Conservation (phyloP, 148 eudicot genomes). For the Vaccinium corymbosum region DNA sequence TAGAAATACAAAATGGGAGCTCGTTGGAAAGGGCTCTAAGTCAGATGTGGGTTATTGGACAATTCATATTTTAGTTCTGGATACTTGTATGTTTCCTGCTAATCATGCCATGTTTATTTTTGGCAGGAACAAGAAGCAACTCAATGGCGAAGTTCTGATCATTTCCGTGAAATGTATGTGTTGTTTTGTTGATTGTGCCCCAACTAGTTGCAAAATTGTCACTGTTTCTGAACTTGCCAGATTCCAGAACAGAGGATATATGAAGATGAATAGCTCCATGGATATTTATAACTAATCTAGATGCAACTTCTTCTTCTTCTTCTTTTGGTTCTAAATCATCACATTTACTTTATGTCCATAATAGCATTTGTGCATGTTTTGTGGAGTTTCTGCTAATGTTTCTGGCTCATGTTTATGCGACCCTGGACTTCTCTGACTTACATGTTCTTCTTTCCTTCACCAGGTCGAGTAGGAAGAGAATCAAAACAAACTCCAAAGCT, state of each 20-base stretch:
- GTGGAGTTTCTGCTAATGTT: not conserved
- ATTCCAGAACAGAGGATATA: not conserved
- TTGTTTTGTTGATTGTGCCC: not conserved
- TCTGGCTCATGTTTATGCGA: not conserved
- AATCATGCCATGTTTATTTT: constrained; percentile 11
- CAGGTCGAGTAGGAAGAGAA: constrained; percentile 59
- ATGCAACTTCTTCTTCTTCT: not conserved
- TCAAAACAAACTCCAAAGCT: constrained; percentile 31
- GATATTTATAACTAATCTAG: not conserved
- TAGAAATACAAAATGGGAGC: constrained; percentile 48
- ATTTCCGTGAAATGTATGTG: constrained; percentile 59
- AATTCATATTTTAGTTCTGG: not conserved
- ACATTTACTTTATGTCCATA: not conserved
- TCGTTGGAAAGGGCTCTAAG: constrained; percentile 19
- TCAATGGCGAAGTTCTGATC: constrained; percentile 42
- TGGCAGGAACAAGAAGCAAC: constrained; percentile 44
- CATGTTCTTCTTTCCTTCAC: not conserved
- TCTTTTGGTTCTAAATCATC: not conserved
- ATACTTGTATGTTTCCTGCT: not conserved
- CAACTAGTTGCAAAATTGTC: not conserved
- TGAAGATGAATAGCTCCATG: not conserved
- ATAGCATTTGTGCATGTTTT: not conserved
- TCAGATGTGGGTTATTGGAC: constrained; percentile 30
- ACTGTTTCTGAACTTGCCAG: not conserved
- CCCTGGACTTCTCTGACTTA: not conserved